Conservation (phyloP, 306 rosid genomes). For the Cicer pinnatifidum region DNA sequence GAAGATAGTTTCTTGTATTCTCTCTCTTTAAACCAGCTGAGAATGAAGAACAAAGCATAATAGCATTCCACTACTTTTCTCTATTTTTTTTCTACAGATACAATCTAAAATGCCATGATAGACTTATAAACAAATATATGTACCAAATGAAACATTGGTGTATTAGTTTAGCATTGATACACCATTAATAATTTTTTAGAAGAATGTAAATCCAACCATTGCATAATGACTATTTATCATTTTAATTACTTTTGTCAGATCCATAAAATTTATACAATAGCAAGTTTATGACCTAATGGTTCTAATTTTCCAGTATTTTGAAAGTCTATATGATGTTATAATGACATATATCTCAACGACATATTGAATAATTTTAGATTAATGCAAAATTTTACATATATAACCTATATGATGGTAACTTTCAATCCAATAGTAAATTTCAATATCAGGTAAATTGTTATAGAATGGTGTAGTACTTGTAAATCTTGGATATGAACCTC, state of each 20-base stretch:
- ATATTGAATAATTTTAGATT: neutral
- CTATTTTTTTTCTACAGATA: neutral
- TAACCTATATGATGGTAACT: neutral
- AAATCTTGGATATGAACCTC: constrained; percentile 71
- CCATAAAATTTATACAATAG: neutral
- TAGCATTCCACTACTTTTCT: no score
- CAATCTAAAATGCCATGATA: neutral
- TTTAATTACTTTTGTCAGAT: neutral
- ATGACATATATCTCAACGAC: neutral
- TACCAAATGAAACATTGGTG: neutral
- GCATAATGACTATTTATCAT: neutral
- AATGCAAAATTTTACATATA: neutral
- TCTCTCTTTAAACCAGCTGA: no score
- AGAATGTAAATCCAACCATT: neutral
- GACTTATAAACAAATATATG: neutral
- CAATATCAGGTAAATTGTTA: neutral
- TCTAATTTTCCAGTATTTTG: neutral
- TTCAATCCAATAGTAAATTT: neutral
- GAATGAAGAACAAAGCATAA: no score
- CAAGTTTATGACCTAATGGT: neutral
- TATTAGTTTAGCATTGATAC: neutral
- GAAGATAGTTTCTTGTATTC: no score
- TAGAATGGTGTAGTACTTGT: constrained; percentile 53
- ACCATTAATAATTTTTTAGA: neutral
- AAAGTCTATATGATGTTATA: neutral